Evolutionary conservation across 768 basidiomycete genomes (phyloP).

Genomic region (Phallus indusiatus): DNA sequence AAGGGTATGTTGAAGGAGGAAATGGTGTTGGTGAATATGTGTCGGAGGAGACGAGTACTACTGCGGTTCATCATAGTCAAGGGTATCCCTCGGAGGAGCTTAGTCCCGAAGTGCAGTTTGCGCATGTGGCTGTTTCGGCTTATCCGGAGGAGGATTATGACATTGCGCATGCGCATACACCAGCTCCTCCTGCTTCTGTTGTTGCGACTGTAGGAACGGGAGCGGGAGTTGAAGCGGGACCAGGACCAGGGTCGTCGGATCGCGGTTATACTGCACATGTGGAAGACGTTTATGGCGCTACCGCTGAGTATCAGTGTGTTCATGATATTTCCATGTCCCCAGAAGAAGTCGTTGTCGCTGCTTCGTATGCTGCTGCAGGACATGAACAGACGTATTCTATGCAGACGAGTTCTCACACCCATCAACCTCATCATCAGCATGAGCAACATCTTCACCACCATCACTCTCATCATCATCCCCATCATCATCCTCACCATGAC

Average conservation of each 20-base stretch:
- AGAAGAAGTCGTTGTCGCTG: neutral
- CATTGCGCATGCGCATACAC: neutral
- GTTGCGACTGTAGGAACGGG: neutral
- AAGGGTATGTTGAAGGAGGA: neutral
- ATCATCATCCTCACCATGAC: neutral
- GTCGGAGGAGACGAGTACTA: neutral
- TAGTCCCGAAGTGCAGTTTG: neutral
- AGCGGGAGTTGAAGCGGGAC: no score
- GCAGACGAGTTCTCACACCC: neutral
- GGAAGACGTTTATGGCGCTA: neutral
- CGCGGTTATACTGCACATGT: neutral
- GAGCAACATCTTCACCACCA: no score
- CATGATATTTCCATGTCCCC: neutral
- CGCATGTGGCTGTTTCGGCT: neutral
- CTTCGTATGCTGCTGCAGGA: neutral
- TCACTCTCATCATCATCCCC: neutral
- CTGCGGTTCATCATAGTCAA: neutral
- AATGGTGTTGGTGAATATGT: neutral
- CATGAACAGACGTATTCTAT: neutral
- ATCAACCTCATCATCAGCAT: neutral
- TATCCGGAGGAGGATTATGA: neutral
- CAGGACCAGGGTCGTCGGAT: no score
- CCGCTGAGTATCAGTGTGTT: neutral
- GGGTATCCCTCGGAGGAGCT: neutral
- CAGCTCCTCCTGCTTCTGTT: no score